A percentile compares a stretch with the other conserved stretches of the same genome.
phyloP scores from a whole-genome alignment of 495 filamentous ascomycete genomes.

The Penicillium manginii region DNA sequence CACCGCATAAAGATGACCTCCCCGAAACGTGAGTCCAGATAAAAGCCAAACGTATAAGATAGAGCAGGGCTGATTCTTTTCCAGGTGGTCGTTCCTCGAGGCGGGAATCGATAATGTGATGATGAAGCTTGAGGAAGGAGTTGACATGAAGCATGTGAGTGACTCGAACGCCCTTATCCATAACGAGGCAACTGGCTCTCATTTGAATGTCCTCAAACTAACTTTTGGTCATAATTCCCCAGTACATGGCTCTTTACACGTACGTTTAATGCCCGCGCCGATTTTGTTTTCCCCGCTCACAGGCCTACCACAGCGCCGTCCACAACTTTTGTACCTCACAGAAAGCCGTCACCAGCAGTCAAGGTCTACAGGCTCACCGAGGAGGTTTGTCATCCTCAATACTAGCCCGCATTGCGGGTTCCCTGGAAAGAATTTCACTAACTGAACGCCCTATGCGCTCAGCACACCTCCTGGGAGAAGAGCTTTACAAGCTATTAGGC shows the following conservation, averaged over 20 bases:
- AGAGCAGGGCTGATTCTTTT: slow-evolving; percentile 19
- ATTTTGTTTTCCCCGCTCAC: slow-evolving; percentile 25
- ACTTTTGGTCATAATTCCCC: slow-evolving; percentile 21
- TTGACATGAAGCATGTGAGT: slow-evolving; percentile 87
- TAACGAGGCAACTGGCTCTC: background rate
- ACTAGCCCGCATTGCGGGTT: slow-evolving; percentile 2
- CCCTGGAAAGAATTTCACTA: slow-evolving; percentile 1
- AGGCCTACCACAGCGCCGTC: slow-evolving; percentile 66
- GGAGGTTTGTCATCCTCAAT: slow-evolving; percentile 63
- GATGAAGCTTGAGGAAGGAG: slow-evolving; percentile 83
- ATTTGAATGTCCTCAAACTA: background rate
- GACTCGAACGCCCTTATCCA: background rate
- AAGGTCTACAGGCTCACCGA: slow-evolving; percentile 65
- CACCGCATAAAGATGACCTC: slow-evolving; percentile 81
- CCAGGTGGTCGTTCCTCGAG: slow-evolving; percentile 88
- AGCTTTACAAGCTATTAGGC: slow-evolving; percentile 90
- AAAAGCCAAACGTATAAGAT: no score
- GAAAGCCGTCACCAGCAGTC: slow-evolving; percentile 70
- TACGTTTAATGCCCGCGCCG: slow-evolving; percentile 44
- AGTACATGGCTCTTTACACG: slow-evolving; percentile 99
- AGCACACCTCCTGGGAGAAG: slow-evolving; percentile 95
- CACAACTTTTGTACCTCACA: slow-evolving; percentile 99
- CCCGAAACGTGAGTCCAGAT: slow-evolving; percentile 69
- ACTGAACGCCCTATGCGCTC: slow-evolving; percentile 14
- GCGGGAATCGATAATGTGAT: slow-evolving; percentile 88